Evolutionary conservation across 2,329 filamentous ascomycete genomes (phyloP).

Genomic region (Neoscytalidium dimidiatum): DNA sequence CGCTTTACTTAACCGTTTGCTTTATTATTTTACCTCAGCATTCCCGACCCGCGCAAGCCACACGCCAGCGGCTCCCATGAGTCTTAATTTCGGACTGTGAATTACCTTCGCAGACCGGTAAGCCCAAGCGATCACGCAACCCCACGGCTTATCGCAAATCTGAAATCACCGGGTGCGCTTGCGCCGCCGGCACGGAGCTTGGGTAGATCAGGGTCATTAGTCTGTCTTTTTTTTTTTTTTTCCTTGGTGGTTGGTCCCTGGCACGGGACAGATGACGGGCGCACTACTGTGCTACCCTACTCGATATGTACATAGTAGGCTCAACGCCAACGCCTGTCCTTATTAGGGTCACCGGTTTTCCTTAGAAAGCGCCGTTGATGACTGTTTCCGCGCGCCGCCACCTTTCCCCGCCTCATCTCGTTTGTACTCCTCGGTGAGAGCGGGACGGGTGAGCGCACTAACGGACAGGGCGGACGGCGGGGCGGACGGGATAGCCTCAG

Average conservation of each 20-base stretch:
- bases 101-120: neutral
- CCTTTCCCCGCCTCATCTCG: neutral
- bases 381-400: neutral
- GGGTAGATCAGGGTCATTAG: neutral
- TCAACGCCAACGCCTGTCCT: neutral
- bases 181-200: neutral
- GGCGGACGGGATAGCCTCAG: neutral
- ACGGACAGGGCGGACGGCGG: neutral
- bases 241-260: neutral
- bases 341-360: neutral
- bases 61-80: neutral
- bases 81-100: neutral
- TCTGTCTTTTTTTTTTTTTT: neutral
- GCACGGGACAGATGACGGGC: neutral
- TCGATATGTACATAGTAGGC: neutral
- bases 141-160: neutral
- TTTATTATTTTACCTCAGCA: neutral
- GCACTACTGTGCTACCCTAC: neutral
- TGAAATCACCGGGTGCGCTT: neutral
- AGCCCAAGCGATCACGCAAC: neutral
- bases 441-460: neutral
- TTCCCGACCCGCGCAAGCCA: neutral
- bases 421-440: neutral
- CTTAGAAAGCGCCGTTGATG: neutral
- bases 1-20: neutral